Evolutionary conservation across 73 alveolate species (phyloP), one percentile per base, ranked within the genome.

Genomic region (Paramecium bursaria): DNA sequence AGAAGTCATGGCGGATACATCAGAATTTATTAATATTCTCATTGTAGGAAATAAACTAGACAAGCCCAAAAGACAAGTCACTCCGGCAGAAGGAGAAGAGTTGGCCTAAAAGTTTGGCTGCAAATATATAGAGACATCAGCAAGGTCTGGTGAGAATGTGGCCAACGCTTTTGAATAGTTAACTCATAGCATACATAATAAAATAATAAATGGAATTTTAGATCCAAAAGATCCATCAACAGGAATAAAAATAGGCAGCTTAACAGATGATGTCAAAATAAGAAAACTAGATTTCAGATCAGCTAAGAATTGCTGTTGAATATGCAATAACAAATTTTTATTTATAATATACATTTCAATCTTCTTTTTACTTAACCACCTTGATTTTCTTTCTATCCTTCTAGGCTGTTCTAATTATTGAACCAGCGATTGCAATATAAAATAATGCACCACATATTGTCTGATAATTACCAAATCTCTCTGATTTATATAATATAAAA

Each of bases 1-100:
- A 44, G 91, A 85, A 29, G 76, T 74, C 23, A 55, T 31, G 26
- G 26, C 48, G 53, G 74, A 85, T 48, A 52, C 91, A 27, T 33
- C 61, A 7, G 86, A 74, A 74, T 39, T 19, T 51, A 75, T 73
- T 22, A 49, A 57, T 26, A 51, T 49, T 26, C 42, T 92, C 21
- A 77, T 92, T 46, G 94, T 92, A 4, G 98, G 98, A 1, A 93
- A 91, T 86, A 93, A 93, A 86, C 75, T 90, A 11, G 98, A 93
- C 48, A 85, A 86, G 14, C 92, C 55, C 44, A 49, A 74, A 22
- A 76, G 96, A 74, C 33, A 42, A 13, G 92, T 90, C 10, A 33
- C 91, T 46, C 31, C 53, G 27, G 91, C 54, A 29, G 95, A 90
- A 75, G 95, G 88, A 17, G 51, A 22, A 25, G 44, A 77, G 11